Conservation (phyloP, 495 filamentous ascomycete species). For the Rhypophila decipiens region DNA sequence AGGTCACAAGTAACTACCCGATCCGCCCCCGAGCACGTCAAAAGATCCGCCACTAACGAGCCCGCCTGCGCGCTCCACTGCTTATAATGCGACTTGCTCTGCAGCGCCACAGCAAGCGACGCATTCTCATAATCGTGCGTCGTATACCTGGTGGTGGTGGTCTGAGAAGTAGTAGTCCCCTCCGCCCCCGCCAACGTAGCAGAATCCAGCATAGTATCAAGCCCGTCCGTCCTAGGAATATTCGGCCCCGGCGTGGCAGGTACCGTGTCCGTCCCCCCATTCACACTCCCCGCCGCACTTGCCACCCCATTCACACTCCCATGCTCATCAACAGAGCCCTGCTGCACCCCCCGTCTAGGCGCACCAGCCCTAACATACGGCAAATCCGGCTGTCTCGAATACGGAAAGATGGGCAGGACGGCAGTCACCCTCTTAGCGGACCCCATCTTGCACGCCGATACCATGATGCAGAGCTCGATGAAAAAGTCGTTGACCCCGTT, state of each 20-base stretch:
- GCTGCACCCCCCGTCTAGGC: slow-evolving; percentile 65
- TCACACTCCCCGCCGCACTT: slow-evolving; percentile 36
- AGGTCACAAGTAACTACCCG: slow-evolving; percentile 96
- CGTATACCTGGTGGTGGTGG: slow-evolving; percentile 25
- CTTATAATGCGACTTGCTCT: slow-evolving; percentile 83
- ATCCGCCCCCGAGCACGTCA: slow-evolving; percentile 93
- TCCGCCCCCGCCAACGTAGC: background rate
- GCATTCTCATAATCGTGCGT: slow-evolving; percentile 54
- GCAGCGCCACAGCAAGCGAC: slow-evolving; percentile 51
- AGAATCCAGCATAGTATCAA: slow-evolving; percentile 57
- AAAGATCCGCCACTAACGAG: slow-evolving; percentile 84
- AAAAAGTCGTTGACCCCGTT: slow-evolving; percentile 79
- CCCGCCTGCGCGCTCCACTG: slow-evolving; percentile 97
- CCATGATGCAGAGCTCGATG: slow-evolving; percentile 93
- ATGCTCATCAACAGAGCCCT: slow-evolving; percentile 30
- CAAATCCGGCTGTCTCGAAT: slow-evolving; percentile 88
- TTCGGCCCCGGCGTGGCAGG: slow-evolving; percentile 73
- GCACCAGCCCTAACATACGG: slow-evolving; percentile 95
- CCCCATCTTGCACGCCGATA: slow-evolving; percentile 95
- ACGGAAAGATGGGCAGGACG: slow-evolving; percentile 92
- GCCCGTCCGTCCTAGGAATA: slow-evolving; percentile 58
- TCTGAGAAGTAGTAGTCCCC: background rate
- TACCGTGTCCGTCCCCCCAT: slow-evolving; percentile 60
- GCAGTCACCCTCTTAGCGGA: slow-evolving; percentile 88
- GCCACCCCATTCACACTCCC: slow-evolving; percentile 35